A percentile compares a stretch with the other conserved stretches of the same genome.
phyloP scores from a whole-genome alignment of 352 stramenopile species.

The Globisporangium radiosum region DNA sequence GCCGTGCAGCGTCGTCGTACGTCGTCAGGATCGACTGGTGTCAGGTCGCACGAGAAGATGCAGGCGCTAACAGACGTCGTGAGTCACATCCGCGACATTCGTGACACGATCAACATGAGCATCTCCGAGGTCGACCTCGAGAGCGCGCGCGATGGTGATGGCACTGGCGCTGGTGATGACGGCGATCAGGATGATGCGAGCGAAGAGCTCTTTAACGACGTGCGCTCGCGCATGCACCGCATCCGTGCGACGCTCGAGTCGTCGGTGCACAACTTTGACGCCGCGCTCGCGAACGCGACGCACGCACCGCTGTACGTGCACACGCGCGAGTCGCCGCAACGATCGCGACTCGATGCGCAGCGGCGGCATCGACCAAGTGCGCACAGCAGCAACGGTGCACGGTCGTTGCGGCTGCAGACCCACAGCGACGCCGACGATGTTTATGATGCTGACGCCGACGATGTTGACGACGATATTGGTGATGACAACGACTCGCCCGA shows the following conservation, averaged over 20 bases:
- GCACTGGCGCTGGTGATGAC: constrained; percentile 18
- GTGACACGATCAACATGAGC: constrained; percentile 58
- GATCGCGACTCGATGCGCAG: neutral
- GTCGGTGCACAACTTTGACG: constrained; percentile 38
- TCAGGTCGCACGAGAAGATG: constrained; percentile 25
- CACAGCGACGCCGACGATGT: neutral
- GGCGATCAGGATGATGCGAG: constrained; percentile 17
- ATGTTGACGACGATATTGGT: too few species aligned
- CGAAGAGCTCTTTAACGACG: constrained; percentile 39
- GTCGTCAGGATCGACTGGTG: neutral
- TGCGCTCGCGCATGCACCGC: constrained; percentile 49
- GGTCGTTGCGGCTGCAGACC: neutral
- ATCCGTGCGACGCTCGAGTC: constrained; percentile 44
- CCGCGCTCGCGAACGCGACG: constrained; percentile 34
- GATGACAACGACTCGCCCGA: neutral
- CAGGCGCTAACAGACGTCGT: constrained; percentile 45
- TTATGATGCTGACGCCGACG: constrained; percentile 2
- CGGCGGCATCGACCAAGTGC: constrained; percentile 3
- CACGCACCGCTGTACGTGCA: constrained; percentile 15
- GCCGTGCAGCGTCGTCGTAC: too few species aligned
- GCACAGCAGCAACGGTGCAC: neutral
- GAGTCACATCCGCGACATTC: constrained; percentile 55
- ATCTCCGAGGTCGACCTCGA: constrained; percentile 53
- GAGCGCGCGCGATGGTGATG: constrained; percentile 27
- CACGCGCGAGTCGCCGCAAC: neutral